Conservation (phyloP, 768 basidiomycete species). For the Fistulinella prunicolor region DNA sequence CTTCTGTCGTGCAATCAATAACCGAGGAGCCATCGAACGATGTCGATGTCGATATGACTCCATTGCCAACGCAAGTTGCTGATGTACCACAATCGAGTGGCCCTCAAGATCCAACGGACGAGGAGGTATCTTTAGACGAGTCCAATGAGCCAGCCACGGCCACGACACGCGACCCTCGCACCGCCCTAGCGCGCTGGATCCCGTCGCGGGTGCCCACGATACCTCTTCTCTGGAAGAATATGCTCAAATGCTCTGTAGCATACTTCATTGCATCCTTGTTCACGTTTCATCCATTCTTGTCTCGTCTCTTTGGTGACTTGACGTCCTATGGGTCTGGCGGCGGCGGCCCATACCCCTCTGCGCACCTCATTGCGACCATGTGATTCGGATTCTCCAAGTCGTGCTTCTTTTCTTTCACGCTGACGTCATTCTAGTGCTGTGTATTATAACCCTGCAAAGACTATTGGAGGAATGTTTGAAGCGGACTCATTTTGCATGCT, state of each 20-base stretch:
- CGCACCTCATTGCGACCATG: slow-evolving; percentile 94
- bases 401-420: background rate
- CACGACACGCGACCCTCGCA: slow-evolving; percentile 9
- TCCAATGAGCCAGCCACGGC: slow-evolving; percentile 11
- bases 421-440: slow-evolving; percentile 51
- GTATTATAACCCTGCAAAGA: slow-evolving; percentile 94
- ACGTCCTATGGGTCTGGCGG: slow-evolving; percentile 46
- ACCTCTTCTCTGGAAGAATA: slow-evolving; percentile 58
- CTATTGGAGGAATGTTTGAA: slow-evolving; percentile 89
- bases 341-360: slow-evolving; percentile 65
- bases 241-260: slow-evolving; percentile 88
- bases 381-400: slow-evolving; percentile 23
- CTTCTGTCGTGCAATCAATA: slow-evolving; percentile 1
- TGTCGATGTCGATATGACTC: background rate
- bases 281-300: slow-evolving; percentile 80
- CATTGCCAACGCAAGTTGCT: too few species aligned
- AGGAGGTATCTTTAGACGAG: slow-evolving; percentile 12
- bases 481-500: slow-evolving; percentile 78
- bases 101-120: too few species aligned
- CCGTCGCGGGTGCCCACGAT: slow-evolving; percentile 35
- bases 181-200: slow-evolving; percentile 6
- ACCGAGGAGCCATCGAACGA: slow-evolving; percentile 2
- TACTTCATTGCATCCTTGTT: slow-evolving; percentile 91
- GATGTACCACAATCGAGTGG: too few species aligned
- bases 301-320: slow-evolving; percentile 63